These are phyloP conservation scores for Suhomyces bribrorum DNA, from an alignment of 1,139 yeast genomes.

Conservation along the genomic window DNA sequence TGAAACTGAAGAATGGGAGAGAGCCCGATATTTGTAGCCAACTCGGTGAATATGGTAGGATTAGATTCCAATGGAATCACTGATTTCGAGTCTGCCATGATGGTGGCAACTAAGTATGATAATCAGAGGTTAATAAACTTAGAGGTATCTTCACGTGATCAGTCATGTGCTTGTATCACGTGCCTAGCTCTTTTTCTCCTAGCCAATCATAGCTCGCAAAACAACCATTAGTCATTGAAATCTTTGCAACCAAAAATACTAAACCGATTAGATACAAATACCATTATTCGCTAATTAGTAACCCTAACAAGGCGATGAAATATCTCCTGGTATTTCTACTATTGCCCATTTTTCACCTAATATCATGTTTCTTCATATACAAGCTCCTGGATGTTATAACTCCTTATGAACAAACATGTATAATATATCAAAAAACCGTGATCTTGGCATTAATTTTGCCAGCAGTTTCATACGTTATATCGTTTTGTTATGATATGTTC, in stretches of 20 bases:
- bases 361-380: not conserved
- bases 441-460: conserved; percentile 15
- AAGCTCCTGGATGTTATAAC: conserved; percentile 1
- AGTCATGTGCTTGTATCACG: not conserved
- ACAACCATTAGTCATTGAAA: not conserved
- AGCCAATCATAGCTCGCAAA: not conserved
- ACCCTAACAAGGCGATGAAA: not conserved
- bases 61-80: conserved; percentile 91
- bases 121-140: not conserved
- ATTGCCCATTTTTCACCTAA: conserved; percentile 1
- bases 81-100: conserved; percentile 13
- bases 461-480: conserved; percentile 10
- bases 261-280: not conserved
- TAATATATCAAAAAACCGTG: conserved; percentile 14
- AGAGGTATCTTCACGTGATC: not conserved
- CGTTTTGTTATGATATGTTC: conserved; percentile 15
- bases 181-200: not conserved
- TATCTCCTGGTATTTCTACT: not conserved
- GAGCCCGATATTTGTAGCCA: conserved; percentile 70
- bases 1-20: conserved; percentile 60
- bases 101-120: not conserved
- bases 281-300: not conserved
- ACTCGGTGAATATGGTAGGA: conserved; percentile 78
- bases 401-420: conserved; percentile 4
- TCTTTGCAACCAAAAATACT: not conserved